phyloP scores from a whole-genome alignment of 129 eudicot species.

The Silybum marianum region DNA sequence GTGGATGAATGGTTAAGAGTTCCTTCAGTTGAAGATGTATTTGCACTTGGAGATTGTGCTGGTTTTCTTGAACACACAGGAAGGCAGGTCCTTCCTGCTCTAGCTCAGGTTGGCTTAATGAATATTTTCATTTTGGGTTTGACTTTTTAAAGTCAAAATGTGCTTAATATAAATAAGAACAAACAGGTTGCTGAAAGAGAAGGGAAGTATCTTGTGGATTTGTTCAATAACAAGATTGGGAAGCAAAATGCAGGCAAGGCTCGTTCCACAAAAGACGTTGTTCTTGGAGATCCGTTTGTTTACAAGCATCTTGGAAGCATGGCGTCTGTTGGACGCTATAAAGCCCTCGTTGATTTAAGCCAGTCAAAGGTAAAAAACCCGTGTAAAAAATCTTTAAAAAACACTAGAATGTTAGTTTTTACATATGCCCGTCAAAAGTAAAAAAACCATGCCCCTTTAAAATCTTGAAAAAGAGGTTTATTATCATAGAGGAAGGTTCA shows the following conservation, averaged over 20 bases:
- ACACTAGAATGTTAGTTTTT: not conserved
- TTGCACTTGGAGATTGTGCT: slow-evolving; percentile 94
- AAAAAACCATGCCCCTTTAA: not conserved
- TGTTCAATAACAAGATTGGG: slow-evolving; percentile 68
- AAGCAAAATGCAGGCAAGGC: slow-evolving; percentile 81
- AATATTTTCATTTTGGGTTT: not conserved
- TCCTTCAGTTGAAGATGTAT: slow-evolving; percentile 88
- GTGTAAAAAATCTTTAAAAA: not conserved
- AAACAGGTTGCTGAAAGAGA: slow-evolving; percentile 94
- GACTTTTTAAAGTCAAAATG: slow-evolving; percentile 24
- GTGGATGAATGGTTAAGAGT: slow-evolving; percentile 90
- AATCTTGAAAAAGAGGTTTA: not conserved
- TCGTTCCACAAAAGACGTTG: slow-evolving; percentile 45
- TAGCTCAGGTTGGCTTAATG: slow-evolving; percentile 76
- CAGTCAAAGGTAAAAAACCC: slow-evolving; percentile 66
- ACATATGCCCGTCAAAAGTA: not conserved
- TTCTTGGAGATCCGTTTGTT: slow-evolving; percentile 82
- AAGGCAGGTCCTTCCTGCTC: slow-evolving; percentile 86
- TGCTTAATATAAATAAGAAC: slow-evolving; percentile 14
- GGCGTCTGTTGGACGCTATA: slow-evolving; percentile 96
- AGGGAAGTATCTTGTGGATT: slow-evolving; percentile 72
- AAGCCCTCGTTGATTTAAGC: slow-evolving; percentile 84
- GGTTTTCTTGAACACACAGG: slow-evolving; percentile 93
- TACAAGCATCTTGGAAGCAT: slow-evolving; percentile 96
- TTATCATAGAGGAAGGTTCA: no score